Conservation (phyloP, 129 eudicot species). For the Ambrosia trifida region DNA sequence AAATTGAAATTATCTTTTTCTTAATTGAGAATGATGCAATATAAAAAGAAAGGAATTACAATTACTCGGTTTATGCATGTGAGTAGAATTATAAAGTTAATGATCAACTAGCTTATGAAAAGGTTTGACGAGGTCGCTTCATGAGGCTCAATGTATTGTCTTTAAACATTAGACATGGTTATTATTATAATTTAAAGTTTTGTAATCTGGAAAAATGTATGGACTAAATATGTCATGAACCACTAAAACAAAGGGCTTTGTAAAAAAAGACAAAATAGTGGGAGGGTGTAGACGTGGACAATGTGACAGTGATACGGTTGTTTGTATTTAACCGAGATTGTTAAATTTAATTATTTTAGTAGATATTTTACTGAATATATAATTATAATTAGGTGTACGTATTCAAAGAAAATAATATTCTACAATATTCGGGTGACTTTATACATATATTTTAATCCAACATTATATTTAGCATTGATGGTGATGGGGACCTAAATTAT, state of each 20-base stretch:
- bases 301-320: slow-evolving; percentile 36
- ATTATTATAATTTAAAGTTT: background rate
- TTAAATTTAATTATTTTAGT: slow-evolving; percentile 15
- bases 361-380: slow-evolving; percentile 20
- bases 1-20: too few species aligned
- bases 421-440: slow-evolving; percentile 17
- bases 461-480: slow-evolving; percentile 32
- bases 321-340: slow-evolving; percentile 31
- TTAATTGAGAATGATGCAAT: too few species aligned
- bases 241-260: slow-evolving; percentile 17
- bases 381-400: slow-evolving; percentile 23
- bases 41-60: too few species aligned
- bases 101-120: background rate
- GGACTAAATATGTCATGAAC: slow-evolving; percentile 2
- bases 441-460: background rate
- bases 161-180: background rate
- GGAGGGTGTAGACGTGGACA: slow-evolving; percentile 39
- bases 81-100: background rate
- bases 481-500: slow-evolving; percentile 34
- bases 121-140: background rate
- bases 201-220: background rate
- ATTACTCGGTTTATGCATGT: background rate
- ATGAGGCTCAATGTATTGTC: background rate
- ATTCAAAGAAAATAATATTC: slow-evolving; percentile 10
- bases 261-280: slow-evolving; percentile 8